Percentiles rank a stretch among this genome's conserved stretches.
phyloP scores from a whole-genome alignment of 441 rosid genomes.

The Pelargonium australe region DNA sequence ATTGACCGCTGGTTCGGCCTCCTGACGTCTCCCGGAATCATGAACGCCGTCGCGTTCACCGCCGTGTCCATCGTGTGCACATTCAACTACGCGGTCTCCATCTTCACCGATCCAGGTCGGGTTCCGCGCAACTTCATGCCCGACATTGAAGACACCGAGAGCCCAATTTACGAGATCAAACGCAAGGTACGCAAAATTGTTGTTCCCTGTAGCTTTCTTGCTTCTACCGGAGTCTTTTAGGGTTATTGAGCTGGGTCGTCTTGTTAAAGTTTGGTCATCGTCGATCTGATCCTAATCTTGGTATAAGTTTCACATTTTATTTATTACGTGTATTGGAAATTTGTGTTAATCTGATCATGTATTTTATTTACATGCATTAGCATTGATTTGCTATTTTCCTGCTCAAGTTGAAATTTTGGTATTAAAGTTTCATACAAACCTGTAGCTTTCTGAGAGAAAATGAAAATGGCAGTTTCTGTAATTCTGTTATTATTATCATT shows the following conservation, averaged over 20 bases:
- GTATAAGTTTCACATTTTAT: not conserved
- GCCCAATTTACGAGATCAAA: conserved; percentile 77
- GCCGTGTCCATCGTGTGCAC: conserved; percentile 54
- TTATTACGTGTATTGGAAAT: not conserved
- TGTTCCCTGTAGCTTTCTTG: too few species aligned
- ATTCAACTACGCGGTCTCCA: conserved; percentile 46
- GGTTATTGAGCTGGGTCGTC: not conserved
- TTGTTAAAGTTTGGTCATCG: not conserved
- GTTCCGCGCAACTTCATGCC: conserved; percentile 67
- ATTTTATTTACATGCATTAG: not conserved
- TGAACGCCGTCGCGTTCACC: conserved; percentile 63
- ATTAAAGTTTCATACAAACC: not conserved
- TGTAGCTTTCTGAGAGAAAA: not conserved
- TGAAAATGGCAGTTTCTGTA: not conserved
- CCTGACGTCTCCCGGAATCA: conserved; percentile 64
- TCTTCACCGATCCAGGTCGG: conserved; percentile 77
- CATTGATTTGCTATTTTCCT: not conserved
- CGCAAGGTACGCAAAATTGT: conserved; percentile 51
- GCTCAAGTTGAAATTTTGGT: not conserved
- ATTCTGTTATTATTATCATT: not conserved
- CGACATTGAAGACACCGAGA: conserved; percentile 57
- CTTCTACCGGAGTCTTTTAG: not conserved
- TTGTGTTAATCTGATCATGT: not conserved
- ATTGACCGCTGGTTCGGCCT: conserved; percentile 88
- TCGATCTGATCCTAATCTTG: not conserved